Evolutionary conservation across 2,329 filamentous ascomycete genomes (phyloP).

Genomic region (Penicillium sp.): DNA sequence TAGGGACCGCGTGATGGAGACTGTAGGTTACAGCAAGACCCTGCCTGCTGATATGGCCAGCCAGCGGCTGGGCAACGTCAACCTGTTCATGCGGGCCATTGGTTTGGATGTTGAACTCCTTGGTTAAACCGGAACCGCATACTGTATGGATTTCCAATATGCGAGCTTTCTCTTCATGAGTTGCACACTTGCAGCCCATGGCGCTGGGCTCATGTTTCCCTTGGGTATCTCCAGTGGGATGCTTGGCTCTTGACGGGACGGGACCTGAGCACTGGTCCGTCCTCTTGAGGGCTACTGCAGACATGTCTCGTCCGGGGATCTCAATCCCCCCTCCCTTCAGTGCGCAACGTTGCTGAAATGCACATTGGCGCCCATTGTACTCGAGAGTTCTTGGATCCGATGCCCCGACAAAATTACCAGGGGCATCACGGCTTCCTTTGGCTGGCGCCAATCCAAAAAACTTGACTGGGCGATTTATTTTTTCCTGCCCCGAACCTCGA

Average conservation of each 20-base stretch:
- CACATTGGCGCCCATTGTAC: background rate
- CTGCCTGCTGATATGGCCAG: conserved; percentile 83
- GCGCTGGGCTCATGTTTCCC: background rate
- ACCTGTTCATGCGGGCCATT: conserved; percentile 97
- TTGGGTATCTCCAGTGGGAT: background rate
- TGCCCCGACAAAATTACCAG: background rate
- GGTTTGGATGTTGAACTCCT: conserved; percentile 90
- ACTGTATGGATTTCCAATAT: no score
- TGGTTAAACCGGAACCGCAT: conserved; percentile 46
- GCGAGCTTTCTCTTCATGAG: background rate
- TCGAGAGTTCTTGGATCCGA: conserved; percentile 1
- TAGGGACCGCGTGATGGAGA: conserved; percentile 91
- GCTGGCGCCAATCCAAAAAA: background rate
- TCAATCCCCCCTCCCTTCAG: background rate
- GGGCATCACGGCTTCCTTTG: background rate
- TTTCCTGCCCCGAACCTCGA: conserved; percentile 1
- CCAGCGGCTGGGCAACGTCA: conserved; percentile 85
- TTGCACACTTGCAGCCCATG: background rate
- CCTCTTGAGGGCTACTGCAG: background rate
- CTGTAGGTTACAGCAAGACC: conserved; percentile 83
- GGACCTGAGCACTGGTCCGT: background rate
- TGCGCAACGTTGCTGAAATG: background rate
- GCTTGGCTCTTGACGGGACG: background rate
- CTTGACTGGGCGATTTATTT: conserved; percentile 3
- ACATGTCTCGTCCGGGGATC: background rate